phyloP scores from a whole-genome alignment of 1,284 basidiomycete genomes.

The Chondrostereum purpureum region DNA sequence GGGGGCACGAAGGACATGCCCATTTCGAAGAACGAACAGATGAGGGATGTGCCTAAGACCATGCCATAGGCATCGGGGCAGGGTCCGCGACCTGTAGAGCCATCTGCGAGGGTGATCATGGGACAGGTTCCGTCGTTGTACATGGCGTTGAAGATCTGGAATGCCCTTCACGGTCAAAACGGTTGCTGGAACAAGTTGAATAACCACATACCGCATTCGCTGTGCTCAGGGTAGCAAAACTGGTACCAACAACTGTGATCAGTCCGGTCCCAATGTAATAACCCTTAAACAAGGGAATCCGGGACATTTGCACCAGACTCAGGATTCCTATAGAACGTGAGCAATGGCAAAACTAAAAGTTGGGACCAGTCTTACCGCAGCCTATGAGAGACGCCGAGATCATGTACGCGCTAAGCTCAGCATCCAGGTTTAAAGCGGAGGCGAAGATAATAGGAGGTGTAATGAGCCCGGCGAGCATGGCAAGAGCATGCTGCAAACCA shows the following conservation, averaged over 20 bases:
- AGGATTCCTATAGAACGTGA: constrained; percentile 46
- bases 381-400: constrained; percentile 77
- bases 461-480: constrained; percentile 75
- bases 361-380: constrained; percentile 54
- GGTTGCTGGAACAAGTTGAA: background rate
- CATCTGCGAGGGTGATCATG: constrained; percentile 49
- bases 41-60: constrained; percentile 69
- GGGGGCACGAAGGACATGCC: constrained; percentile 69
- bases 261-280: constrained; percentile 76
- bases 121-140: constrained; percentile 78
- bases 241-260: constrained; percentile 81
- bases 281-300: constrained; percentile 49
- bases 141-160: constrained; percentile 59
- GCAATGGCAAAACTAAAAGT: constrained; percentile 5
- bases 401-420: constrained; percentile 65
- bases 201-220: constrained; percentile 52
- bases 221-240: constrained; percentile 76
- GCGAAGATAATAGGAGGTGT: constrained; percentile 81
- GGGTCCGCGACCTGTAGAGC: constrained; percentile 49
- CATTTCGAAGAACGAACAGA: constrained; percentile 80
- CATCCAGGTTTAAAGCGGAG: constrained; percentile 50
- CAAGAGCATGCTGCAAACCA: constrained; percentile 73
- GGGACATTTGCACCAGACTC: constrained; percentile 71
- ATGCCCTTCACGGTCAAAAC: constrained; percentile 1
- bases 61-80: constrained; percentile 81